Evolutionary conservation across 176 grass and related monocot genomes (phyloP).

Genomic region (Triticum monococcum): DNA sequence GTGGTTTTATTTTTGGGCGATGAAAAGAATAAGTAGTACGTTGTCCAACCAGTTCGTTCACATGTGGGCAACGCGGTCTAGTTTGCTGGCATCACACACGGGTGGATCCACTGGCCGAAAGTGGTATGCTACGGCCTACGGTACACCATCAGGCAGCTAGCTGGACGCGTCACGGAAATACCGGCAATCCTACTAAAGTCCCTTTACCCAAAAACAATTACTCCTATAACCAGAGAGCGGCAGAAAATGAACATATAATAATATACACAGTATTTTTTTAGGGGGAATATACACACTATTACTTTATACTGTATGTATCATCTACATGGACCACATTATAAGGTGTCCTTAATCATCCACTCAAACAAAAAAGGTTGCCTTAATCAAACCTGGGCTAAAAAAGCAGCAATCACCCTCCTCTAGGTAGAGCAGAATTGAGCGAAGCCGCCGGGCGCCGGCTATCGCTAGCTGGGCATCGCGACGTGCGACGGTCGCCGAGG

Average conservation of each 20-base stretch:
- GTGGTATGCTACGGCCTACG: not conserved
- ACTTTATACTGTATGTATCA: too few species aligned
- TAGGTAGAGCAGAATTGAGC: not conserved
- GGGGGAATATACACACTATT: too few species aligned
- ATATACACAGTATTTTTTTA: too few species aligned
- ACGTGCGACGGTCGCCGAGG: not conserved
- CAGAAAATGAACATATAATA: not conserved
- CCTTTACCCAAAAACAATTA: not conserved
- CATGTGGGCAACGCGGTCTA: not conserved
- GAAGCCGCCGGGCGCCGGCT: not conserved
- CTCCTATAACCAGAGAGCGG: not conserved
- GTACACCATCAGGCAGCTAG: not conserved
- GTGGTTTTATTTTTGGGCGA: too few species aligned
- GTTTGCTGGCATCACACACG: not conserved
- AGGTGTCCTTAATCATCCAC: not conserved
- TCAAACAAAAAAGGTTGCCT: not conserved
- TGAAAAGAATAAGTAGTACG: too few species aligned
- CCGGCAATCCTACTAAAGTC: not conserved
- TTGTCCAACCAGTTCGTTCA: too few species aligned
- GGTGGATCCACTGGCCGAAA: not conserved
- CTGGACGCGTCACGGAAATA: not conserved
- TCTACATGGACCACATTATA: not conserved
- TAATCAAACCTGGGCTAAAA: not conserved
- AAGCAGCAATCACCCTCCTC: not conserved
- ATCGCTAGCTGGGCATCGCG: not conserved